Evolutionary conservation across 2,329 filamentous ascomycete species (phyloP), one percentile per base, ranked within the genome.

Genomic region (Penicillium concentricum): DNA sequence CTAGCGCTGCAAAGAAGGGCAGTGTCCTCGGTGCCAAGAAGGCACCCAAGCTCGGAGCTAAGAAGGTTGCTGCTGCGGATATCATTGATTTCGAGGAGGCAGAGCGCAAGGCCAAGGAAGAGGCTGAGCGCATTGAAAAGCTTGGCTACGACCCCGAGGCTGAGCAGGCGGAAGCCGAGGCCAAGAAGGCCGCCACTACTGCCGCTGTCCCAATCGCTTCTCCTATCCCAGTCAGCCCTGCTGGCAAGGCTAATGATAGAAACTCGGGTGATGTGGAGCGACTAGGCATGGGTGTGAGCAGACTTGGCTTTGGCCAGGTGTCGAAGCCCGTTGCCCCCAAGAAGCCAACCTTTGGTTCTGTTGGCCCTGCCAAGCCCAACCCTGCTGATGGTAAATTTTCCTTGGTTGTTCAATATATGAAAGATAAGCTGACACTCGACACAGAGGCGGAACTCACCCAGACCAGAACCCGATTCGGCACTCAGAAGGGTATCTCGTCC

Each of bases 31-130:
- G 90, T 57, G 89, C 88, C 32, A 94, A 93, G 81, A 94, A 92
- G 80, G 82, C 81, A 7, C 81, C 84, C 43, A 96, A 95, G 79
- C 82, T 97, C 12, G 94, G 93, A 35, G 93, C 87, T 28, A 97
- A 97, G 85, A 97, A 97, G 81, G 85, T 96, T 34, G 85, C 82
- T 4, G 78, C 79, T 32, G 83, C 81, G 44, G 89, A 92, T 63
- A 78, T 87, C 13, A 92, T 99, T 61, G 93, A 99, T 78, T 99
- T 99, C 69, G 94, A 99, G 63, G 94, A 93, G 74, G 94, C 92
- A 3, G 94, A 99, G 81, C 91, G 90, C 76, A 96, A 95, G 78
- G 94, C 94, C 42, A 96, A 93, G 75, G 94, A 97, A 76, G 94
- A 99, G 76, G 94, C 92, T 3, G 94, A 97, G 75, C 88, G 94